Evolutionary conservation across 306 rosid species (phyloP).

Genomic region (Castanopsis chinensis): DNA sequence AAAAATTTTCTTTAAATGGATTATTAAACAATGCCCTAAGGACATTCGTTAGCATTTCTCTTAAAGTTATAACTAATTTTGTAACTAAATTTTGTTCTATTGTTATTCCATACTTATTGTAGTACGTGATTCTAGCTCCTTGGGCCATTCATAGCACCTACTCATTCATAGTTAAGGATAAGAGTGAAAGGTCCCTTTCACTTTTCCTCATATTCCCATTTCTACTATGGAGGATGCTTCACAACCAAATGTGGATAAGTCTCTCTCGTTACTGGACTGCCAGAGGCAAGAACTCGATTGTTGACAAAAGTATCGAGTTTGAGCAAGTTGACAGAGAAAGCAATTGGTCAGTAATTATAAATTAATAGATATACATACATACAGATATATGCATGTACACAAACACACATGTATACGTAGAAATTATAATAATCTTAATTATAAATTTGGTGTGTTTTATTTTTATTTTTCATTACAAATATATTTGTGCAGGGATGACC

Average conservation of each 20-base stretch:
- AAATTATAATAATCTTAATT: no score
- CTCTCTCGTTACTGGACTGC: constrained; percentile 18
- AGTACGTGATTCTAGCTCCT: neutral
- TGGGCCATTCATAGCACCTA: neutral
- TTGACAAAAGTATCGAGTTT: constrained; percentile 35
- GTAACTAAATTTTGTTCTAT: neutral
- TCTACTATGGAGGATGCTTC: constrained; percentile 12
- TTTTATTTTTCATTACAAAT: no score
- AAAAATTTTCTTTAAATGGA: no score
- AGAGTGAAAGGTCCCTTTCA: neutral
- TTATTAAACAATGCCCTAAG: no score
- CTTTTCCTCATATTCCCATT: neutral
- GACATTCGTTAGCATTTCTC: no score
- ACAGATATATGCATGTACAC: no score
- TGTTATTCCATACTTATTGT: no score
- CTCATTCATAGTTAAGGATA: neutral
- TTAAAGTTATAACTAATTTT: no score
- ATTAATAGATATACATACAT: no score
- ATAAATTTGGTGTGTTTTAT: no score
- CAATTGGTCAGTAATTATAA: constrained; percentile 19
- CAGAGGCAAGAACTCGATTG: constrained; percentile 1
- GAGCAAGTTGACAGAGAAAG: constrained; percentile 44
- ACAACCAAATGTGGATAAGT: constrained; percentile 28
- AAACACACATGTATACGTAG: no score
- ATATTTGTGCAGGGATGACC: constrained; percentile 40